Conservation (phyloP, 2,329 filamentous ascomycete genomes). For the Leptographium radiaticola region DNA sequence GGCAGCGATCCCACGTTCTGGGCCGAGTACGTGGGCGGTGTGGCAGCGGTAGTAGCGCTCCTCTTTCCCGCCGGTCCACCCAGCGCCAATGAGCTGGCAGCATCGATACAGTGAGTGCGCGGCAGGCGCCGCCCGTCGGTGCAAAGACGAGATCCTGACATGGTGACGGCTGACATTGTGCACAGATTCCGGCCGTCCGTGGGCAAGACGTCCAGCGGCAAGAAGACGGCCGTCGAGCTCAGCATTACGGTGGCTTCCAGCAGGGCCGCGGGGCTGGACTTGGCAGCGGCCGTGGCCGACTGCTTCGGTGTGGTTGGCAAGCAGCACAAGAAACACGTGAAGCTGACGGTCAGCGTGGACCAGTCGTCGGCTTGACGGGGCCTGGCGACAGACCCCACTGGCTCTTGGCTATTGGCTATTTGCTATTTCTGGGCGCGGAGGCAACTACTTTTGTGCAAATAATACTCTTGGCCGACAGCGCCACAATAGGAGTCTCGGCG, state of each 20-base stretch:
- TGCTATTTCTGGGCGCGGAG: no score
- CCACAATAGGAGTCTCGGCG: no score
- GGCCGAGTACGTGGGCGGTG: conserved; percentile 38
- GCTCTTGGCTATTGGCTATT: no score
- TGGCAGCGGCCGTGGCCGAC: conserved; percentile 2
- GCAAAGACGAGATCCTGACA: background rate
- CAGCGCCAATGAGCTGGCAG: conserved; percentile 19
- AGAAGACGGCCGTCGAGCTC: conserved; percentile 19
- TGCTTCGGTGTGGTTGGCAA: conserved; percentile 8
- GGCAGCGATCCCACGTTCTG: conserved; percentile 31
- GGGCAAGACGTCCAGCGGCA: conserved; percentile 9
- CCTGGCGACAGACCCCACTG: no score
- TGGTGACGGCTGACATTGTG: background rate
- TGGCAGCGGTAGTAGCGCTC: conserved; percentile 29
- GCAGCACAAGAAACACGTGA: conserved; percentile 9
- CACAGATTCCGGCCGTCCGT: conserved; percentile 7
- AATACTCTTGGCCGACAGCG: no score
- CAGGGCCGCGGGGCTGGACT: conserved; percentile 4
- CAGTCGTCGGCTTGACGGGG: background rate
- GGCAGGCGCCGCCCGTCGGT: background rate
- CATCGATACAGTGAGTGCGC: conserved; percentile 25
- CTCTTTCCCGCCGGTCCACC: conserved; percentile 29
- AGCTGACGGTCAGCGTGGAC: conserved; percentile 2
- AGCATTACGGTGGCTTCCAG: background rate
- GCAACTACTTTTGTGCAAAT: no score